Conservation (phyloP, 176 grass and related monocot genomes). For the Lolium multiflorum region DNA sequence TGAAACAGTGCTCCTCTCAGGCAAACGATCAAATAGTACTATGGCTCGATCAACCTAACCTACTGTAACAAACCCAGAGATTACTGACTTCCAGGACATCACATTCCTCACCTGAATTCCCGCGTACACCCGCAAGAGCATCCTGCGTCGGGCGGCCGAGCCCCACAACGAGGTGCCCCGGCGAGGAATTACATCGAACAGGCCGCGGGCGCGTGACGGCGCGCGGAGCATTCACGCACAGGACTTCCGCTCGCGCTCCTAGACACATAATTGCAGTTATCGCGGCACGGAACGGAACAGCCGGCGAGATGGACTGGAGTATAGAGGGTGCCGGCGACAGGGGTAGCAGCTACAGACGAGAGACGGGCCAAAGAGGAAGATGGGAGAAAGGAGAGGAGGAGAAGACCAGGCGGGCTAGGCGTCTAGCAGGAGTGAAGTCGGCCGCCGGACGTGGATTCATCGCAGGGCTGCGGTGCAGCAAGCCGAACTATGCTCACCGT, state of each 20-base stretch:
- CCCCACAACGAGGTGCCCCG: not conserved
- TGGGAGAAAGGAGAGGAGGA: too few relatives aligned
- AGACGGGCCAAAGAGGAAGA: too few relatives aligned
- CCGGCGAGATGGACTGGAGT: not conserved
- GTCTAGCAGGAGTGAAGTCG: too few relatives aligned
- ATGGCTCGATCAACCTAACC: conserved; percentile 57
- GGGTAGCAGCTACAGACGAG: not conserved
- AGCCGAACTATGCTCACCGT: too few relatives aligned
- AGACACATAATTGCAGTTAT: too few relatives aligned
- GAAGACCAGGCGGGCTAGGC: too few relatives aligned
- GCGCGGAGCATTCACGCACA: not conserved
- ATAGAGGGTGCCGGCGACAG: not conserved
- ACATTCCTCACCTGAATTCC: conserved; percentile 1
- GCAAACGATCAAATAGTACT: conserved; percentile 65
- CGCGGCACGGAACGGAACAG: not conserved
- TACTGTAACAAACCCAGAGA: conserved; percentile 49
- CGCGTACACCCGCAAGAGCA: conserved; percentile 46
- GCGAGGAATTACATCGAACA: conserved; percentile 63
- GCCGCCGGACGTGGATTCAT: too few relatives aligned
- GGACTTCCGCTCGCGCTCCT: too few relatives aligned
- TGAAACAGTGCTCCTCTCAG: conserved; percentile 51
- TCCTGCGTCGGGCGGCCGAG: not conserved
- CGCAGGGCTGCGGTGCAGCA: too few relatives aligned
- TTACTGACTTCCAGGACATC: conserved; percentile 39
- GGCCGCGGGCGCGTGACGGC: conserved; percentile 14